Base-by-base conservation (phyloP, 495 filamentous ascomycete genomes). In the Daldinia caldariorum region DNA sequence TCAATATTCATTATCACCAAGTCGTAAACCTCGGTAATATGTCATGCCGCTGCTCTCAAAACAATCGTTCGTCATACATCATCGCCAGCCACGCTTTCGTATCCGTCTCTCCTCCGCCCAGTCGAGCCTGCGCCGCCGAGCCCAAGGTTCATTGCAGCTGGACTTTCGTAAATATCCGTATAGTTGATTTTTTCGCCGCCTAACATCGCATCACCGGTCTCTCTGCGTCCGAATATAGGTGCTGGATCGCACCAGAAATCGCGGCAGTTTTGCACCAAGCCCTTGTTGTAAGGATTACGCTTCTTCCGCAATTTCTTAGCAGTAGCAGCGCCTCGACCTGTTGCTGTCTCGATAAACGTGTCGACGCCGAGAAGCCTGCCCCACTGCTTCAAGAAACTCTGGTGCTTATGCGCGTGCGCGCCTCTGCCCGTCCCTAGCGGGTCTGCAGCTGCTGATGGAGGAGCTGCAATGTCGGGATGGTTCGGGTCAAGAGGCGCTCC, bases 161-260 rank as follows among this genome's bases (percentile, higher is more conserved):
- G 95, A 5, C 88, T 86, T 74, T 97, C 94, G 80, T 97, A 99
- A 85, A 98, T 88, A 38, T 85, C 87, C 20, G 92, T 90, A 77
- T 97, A 99, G 77, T 97, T 92, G 59, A 99, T 87, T 14, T 83
- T 72, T 69, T 91, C 86, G 13, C 95, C 94, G 10, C 88, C 92
- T 4, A 99, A 79, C 79, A 93, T 83, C 2, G 88, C 92, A 29
- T 86, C 83, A 5, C 94, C 94, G 59, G 86, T 89, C 67, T 91
- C 86, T 34, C 91, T 86, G 61, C 83, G 85, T 38, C 91, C 88
- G 79, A 97, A 93, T 34, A 96, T 73, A 7, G 95, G 94, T 16
- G 90, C 88, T 0, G 91, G 87, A 75, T 97, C 95, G 72, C 92
- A 93, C 92, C 93, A 99, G 78, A 99, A 99, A 79, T 99, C 95